These are phyloP conservation scores for Plenodomus biglobosus DNA, from an alignment of 2,329 filamentous ascomycete genomes.

Conservation along the genomic window DNA sequence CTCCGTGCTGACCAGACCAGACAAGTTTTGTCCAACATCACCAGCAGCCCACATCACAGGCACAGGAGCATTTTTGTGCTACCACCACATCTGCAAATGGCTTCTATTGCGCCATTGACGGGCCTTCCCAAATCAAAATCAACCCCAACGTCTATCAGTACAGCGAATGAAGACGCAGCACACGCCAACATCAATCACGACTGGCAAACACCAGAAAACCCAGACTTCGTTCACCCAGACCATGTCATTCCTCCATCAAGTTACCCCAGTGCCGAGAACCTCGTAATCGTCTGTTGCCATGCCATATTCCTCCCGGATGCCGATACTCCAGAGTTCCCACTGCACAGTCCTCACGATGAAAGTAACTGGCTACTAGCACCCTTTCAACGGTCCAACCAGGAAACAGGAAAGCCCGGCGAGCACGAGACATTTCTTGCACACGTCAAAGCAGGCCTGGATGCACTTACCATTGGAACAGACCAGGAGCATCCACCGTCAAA, in stretches of 20 bases:
- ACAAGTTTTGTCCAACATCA: no score
- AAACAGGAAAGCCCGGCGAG: constrained; percentile 60
- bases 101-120: constrained; percentile 33
- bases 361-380: constrained; percentile 66
- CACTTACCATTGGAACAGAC: constrained; percentile 52
- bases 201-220: constrained; percentile 11
- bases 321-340: constrained; percentile 26
- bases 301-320: constrained; percentile 63
- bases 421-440: constrained; percentile 79
- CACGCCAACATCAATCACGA: constrained; percentile 3
- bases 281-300: constrained; percentile 83
- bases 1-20: background rate
- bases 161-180: constrained; percentile 8
- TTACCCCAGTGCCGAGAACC: constrained; percentile 46
- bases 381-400: constrained; percentile 61
- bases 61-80: background rate
- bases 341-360: constrained; percentile 39
- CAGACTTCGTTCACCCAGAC: constrained; percentile 31
- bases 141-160: constrained; percentile 9
- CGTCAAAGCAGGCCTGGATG: constrained; percentile 63
- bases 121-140: constrained; percentile 37
- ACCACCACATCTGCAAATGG: constrained; percentile 8
- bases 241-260: constrained; percentile 31
- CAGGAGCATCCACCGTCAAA: constrained; percentile 36
- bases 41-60: no score